Evolutionary conservation across 306 rosid species (phyloP), one percentile per base, ranked within the genome.

Genomic region (Inga leiocalycina): DNA sequence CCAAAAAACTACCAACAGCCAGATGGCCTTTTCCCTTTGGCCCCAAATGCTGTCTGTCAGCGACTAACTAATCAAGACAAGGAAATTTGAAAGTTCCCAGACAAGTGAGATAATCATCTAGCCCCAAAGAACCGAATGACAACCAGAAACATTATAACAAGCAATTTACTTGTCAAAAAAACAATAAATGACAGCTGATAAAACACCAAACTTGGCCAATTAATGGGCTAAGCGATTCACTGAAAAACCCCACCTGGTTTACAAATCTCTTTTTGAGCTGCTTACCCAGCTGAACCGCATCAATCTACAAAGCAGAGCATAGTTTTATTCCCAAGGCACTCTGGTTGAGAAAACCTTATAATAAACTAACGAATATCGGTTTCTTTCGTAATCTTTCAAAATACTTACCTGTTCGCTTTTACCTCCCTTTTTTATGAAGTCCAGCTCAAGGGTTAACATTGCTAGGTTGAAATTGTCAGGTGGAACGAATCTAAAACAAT

Each of bases 391-490:
- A 76, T 20, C 19, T 39, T 49, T 74, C 65, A 74, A 80, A 35
- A 68, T 17, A 65, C 85, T 51, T 24, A 89, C 99, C 97, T 97
- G 97, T 80, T 97, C 99, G 82, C 78, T 97, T 88, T 84, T 94
- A 71, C 64, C 75, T 49, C 95, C 95, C 81, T 82, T 94, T 77
- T 91, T 92, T 80, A 94, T 85, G 76, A 97, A 94, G 84, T 97
- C 99, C 91, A 97, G 86, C 32, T 97, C 99, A 65, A 97, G 84
- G 16, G 88, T 87, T n/a, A 97, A 86, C 90, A 91, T 10, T 6
- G 99, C 97, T 79, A 97, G 87, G 80, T 87, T 76, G 86, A 94
- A 97, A 70, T 89, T 75, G 11, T 91, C 97, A 24, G 98, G 99
- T 2, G 94, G 97, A 62, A 87, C 84, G 75, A 97, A 97, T 78